Evolutionary conservation across 2,329 filamentous ascomycete genomes (phyloP).

Genomic region (Neopestalotiopsis sp.): DNA sequence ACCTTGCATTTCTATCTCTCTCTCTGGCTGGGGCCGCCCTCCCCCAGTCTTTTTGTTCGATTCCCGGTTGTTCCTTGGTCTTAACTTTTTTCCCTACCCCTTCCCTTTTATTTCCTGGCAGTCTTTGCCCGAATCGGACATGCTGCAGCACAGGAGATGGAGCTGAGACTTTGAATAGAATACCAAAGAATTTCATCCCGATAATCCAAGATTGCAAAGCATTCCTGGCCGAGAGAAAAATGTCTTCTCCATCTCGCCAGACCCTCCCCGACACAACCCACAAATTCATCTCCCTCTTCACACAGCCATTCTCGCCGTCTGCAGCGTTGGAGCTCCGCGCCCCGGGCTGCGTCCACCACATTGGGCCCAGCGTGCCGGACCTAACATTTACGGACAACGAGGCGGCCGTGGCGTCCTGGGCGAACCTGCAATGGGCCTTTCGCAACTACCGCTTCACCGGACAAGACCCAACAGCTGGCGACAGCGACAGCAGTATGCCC

Average conservation of each 20-base stretch:
- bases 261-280: slow-evolving; percentile 4
- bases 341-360: neutral
- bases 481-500: too few species aligned
- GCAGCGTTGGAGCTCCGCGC: neutral
- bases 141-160: too few species aligned
- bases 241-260: neutral
- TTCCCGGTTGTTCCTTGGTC: neutral
- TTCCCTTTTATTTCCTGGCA: neutral
- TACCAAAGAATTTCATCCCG: too few species aligned
- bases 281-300: neutral
- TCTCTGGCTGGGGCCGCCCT: neutral
- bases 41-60: too few species aligned
- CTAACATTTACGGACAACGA: neutral
- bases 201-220: too few species aligned
- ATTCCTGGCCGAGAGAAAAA: neutral
- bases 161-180: too few species aligned
- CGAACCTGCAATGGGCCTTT: neutral
- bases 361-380: neutral
- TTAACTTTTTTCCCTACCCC: neutral
- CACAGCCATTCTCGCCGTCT: neutral
- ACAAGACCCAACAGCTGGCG: too few species aligned
- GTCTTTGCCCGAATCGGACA: too few species aligned
- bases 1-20: neutral
- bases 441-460: neutral
- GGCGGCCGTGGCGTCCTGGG: neutral